These are phyloP conservation scores for Cerioporus squamosus DNA, from an alignment of 1,284 basidiomycete species.

Conservation along the genomic window DNA sequence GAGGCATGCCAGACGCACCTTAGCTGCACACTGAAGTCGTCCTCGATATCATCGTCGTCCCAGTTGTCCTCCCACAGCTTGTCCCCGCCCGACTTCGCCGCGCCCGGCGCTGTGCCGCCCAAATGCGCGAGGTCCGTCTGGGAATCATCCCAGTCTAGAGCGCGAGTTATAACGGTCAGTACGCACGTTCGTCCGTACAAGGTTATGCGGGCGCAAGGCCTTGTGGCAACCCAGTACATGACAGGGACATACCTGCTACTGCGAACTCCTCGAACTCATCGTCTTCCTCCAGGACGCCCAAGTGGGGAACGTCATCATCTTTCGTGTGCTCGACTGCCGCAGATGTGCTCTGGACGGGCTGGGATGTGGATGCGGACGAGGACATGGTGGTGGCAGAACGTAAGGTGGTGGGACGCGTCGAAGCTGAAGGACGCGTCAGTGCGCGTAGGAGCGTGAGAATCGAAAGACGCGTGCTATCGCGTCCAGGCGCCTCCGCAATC, in stretches of 20 bases:
- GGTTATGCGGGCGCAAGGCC: not conserved
- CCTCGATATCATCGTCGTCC: constrained; percentile 99
- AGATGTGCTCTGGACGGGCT: constrained; percentile 34
- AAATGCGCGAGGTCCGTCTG: constrained; percentile 82
- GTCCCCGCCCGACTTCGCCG: constrained; percentile 74
- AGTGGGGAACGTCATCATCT: constrained; percentile 51
- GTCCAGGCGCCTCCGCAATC: not conserved
- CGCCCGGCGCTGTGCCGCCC: constrained; percentile 70
- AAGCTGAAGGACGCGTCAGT: constrained; percentile 33
- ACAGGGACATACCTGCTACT: constrained; percentile 58
- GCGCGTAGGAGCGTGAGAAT: constrained; percentile 24
- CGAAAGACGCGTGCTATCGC: constrained; percentile 10
- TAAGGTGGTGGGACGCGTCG: constrained; percentile 2
- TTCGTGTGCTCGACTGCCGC: constrained; percentile 42
- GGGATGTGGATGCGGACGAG: constrained; percentile 41
- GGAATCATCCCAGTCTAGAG: constrained; percentile 83
- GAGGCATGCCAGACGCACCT: constrained; percentile 59
- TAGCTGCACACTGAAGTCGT: constrained; percentile 95
- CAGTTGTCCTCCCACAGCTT: constrained; percentile 99
- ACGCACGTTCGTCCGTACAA: not conserved
- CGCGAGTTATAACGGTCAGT: not conserved
- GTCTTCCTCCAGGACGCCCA: constrained; percentile 82
- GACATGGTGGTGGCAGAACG: constrained; percentile 30
- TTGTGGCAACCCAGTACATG: not conserved
- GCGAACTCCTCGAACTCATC: constrained; percentile 86